Conservation (phyloP, 1,284 basidiomycete genomes). For the Ustilago trichophora region DNA sequence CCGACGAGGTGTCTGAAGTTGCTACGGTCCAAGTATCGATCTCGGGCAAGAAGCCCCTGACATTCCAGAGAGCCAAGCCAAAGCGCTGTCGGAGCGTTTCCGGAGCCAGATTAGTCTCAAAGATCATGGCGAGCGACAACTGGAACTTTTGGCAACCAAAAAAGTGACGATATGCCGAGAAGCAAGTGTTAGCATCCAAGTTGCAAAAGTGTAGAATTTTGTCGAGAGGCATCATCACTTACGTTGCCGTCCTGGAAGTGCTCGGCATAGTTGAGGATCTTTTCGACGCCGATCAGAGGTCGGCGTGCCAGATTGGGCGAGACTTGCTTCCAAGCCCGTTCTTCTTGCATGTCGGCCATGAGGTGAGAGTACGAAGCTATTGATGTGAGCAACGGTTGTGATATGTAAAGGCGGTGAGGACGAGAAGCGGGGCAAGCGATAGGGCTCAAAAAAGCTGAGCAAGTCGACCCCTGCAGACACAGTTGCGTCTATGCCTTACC, state of each 20-base stretch:
- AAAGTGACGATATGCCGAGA: too few relatives aligned
- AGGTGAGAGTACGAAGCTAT: too few relatives aligned
- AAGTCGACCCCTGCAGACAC: too few relatives aligned
- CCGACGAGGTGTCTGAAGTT: not conserved
- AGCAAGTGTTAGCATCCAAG: too few relatives aligned
- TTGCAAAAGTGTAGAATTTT: too few relatives aligned
- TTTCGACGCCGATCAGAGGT: constrained; percentile 24
- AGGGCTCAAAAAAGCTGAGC: too few relatives aligned
- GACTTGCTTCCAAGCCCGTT: constrained; percentile 13
- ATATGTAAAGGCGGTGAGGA: too few relatives aligned
- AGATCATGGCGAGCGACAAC: constrained; percentile 6
- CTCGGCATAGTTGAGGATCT: constrained; percentile 33
- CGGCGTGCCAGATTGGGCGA: constrained; percentile 6
- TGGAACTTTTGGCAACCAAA: too few relatives aligned
- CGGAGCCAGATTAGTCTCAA: constrained; percentile 8
- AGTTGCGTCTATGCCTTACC: too few relatives aligned
- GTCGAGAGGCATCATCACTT: too few relatives aligned
- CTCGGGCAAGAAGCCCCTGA: constrained; percentile 13
- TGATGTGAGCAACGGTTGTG: too few relatives aligned
- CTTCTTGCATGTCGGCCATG: not conserved
- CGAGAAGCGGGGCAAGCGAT: too few relatives aligned
- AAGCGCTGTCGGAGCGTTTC: constrained; percentile 18
- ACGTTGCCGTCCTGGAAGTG: constrained; percentile 32
- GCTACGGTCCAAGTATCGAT: constrained; percentile 11
- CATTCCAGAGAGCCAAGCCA: constrained; percentile 19